Evolutionary conservation across 495 filamentous ascomycete species (phyloP).

Genomic region (Glonium stellatum): DNA sequence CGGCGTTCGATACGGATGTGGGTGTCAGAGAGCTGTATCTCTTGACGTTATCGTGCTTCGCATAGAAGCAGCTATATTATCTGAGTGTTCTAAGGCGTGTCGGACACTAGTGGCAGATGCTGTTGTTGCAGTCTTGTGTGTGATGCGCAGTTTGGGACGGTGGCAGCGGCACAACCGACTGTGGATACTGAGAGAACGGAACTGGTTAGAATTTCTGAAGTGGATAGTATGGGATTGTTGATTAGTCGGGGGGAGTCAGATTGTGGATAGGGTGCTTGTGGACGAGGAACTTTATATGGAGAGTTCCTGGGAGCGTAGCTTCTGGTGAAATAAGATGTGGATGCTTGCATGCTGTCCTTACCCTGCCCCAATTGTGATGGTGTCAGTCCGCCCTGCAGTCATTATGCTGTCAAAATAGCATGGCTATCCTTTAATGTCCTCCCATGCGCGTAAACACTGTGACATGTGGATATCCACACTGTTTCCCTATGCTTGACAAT

Average conservation of each 20-base stretch:
- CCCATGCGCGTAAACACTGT: no score
- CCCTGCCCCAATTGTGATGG: neutral
- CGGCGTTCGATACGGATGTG: slow-evolving; percentile 17
- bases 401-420: no score
- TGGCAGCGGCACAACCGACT: neutral
- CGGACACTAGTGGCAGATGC: neutral
- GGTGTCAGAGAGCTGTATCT: slow-evolving; percentile 4
- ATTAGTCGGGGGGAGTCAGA: neutral
- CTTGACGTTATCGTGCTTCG: neutral
- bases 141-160: neutral
- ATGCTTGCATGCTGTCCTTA: neutral
- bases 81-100: neutral
- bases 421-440: no score
- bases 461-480: no score
- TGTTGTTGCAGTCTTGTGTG: neutral
- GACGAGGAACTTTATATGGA: neutral
- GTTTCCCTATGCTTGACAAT: neutral
- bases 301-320: neutral
- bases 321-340: neutral
- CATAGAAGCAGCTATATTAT: neutral
- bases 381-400: no score
- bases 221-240: neutral
- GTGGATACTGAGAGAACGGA: neutral
- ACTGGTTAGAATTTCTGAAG: neutral
- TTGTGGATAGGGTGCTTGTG: neutral